Percentiles rank a stretch among this genome's conserved stretches.
phyloP scores from a whole-genome alignment of 2,329 filamentous ascomycete species.

The Gyromitra esculenta region DNA sequence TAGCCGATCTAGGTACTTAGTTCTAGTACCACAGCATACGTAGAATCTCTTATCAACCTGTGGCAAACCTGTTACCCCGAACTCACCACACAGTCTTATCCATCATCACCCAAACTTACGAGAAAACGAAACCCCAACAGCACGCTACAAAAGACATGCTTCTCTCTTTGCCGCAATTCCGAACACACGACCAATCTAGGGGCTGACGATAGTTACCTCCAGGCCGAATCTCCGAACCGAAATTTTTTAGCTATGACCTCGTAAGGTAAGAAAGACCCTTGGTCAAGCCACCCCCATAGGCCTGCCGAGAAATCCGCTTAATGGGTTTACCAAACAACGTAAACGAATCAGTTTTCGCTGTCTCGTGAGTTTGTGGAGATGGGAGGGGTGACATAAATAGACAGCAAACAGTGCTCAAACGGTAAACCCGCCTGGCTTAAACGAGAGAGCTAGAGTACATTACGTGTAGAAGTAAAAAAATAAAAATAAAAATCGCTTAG shows the following conservation, averaged over 20 bases:
- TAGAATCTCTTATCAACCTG: neutral
- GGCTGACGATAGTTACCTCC: neutral
- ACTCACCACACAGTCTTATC: neutral
- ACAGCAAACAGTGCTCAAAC: neutral
- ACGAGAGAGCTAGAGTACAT: neutral
- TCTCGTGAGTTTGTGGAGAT: neutral
- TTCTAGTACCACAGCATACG: neutral
- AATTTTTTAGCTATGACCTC: slow-evolving; percentile 9
- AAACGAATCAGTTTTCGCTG: neutral
- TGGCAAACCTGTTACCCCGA: neutral
- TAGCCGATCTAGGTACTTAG: neutral
- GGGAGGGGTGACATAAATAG: neutral
- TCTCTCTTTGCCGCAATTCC: slow-evolving; percentile 4
- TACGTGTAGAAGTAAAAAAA: neutral
- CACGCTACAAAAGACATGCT: neutral
- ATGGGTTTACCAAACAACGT: neutral
- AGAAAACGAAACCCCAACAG: neutral
- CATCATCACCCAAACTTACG: neutral
- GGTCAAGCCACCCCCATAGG: neutral
- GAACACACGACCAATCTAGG: neutral
- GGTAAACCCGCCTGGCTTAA: neutral
- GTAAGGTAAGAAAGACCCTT: neutral
- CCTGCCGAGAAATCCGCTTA: neutral
- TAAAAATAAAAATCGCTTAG: neutral
- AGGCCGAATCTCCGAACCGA: slow-evolving; percentile 10